A percentile compares a stretch with the other conserved stretches of the same genome.
Conservation (phyloP, 2,329 filamentous ascomycete species). For the Calonectria crousiana region DNA sequence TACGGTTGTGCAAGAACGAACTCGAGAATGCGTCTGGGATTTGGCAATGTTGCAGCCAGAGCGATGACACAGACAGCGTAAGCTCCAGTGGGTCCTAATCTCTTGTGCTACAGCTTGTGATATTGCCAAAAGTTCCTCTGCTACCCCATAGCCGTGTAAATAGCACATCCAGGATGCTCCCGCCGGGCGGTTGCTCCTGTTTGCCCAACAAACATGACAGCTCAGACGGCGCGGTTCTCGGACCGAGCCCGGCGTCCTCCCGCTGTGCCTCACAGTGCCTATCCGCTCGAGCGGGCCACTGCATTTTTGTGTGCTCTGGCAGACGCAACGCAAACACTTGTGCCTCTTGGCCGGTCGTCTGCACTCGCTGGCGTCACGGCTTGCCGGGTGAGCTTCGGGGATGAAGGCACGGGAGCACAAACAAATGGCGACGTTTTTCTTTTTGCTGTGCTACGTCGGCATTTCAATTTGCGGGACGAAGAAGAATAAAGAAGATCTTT, state of each 20-base stretch:
- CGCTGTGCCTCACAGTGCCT: slow-evolving; percentile 8
- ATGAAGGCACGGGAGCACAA: slow-evolving; percentile 10
- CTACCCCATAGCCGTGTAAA: background rate
- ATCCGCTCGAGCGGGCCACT: background rate
- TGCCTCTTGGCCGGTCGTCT: background rate
- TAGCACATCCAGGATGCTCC: background rate
- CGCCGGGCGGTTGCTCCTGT: background rate
- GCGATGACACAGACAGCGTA: no score
- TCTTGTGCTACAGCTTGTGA: background rate
- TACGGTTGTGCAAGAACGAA: background rate
- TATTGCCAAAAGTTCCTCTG: background rate
- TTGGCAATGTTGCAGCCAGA: background rate
- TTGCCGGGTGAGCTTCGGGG: slow-evolving; percentile 20
- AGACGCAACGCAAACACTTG: slow-evolving; percentile 18
- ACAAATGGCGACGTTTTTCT: background rate
- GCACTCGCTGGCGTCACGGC: background rate
- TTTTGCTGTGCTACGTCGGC: slow-evolving; percentile 21
- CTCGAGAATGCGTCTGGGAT: slow-evolving; percentile 17
- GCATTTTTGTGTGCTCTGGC: slow-evolving; percentile 10
- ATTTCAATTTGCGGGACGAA: background rate
- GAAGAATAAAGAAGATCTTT: background rate
- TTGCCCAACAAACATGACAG: background rate
- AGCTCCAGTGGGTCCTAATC: background rate
- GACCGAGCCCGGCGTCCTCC: slow-evolving; percentile 1
- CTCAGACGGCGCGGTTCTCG: background rate